Evolutionary conservation across 1,139 yeast species (phyloP).

Genomic region (Oligophagozyma castellii): DNA sequence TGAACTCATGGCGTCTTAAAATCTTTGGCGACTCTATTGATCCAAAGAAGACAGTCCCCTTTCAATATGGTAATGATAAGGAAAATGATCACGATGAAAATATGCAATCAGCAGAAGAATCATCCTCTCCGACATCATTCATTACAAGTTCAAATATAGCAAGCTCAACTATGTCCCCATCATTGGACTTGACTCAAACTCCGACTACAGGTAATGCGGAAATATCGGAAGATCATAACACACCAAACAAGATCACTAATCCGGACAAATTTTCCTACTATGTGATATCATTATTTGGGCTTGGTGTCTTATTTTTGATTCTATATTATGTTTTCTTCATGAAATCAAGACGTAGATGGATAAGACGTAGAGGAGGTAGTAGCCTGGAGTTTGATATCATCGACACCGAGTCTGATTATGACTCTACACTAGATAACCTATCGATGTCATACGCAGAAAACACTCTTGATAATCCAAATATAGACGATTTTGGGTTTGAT

Average conservation of each 20-base stretch:
- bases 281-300: constrained; percentile 41
- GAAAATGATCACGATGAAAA: constrained; percentile 7
- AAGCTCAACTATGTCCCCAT: constrained; percentile 1
- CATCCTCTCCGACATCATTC: constrained; percentile 1
- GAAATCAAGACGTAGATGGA: constrained; percentile 33
- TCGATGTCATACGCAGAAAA: constrained; percentile 4
- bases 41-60: constrained; percentile 41
- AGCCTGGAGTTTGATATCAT: constrained; percentile 72
- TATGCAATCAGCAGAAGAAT: constrained; percentile 2
- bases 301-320: constrained; percentile 45
- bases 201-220: constrained; percentile 2
- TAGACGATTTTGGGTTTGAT: constrained; percentile 23
- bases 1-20: constrained; percentile 62
- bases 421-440: constrained; percentile 17
- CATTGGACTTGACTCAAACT: not conserved
- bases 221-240: constrained; percentile 3
- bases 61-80: constrained; percentile 31
- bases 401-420: constrained; percentile 34
- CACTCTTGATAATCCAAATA: constrained; percentile 9
- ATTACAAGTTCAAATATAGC: constrained; percentile 1
- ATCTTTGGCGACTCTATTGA: constrained; percentile 73
- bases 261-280: constrained; percentile 27
- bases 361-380: constrained; percentile 51
- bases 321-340: constrained; percentile 35
- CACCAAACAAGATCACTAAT: constrained; percentile 13